Evolutionary conservation across 192 early-diverging fungal genomes (phyloP).

Genomic region (Linnemannia elongata): DNA sequence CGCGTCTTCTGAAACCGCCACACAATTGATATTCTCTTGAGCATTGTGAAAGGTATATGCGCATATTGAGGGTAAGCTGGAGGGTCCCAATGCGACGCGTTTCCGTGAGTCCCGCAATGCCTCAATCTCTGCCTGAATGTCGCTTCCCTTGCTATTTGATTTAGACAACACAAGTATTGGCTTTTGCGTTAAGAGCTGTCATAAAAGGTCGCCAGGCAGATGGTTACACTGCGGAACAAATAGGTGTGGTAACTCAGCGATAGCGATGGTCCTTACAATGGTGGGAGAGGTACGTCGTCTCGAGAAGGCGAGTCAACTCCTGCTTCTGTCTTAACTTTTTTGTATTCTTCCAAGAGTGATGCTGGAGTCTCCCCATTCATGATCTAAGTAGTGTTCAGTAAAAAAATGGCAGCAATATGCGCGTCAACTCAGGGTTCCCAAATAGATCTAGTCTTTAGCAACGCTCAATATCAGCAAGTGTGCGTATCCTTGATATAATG

Average conservation of each 20-base stretch:
- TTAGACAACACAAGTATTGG: neutral
- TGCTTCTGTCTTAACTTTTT: constrained; percentile 73
- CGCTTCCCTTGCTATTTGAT: constrained; percentile 76
- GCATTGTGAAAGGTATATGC: constrained; percentile 98
- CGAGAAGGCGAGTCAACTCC: constrained; percentile 69
- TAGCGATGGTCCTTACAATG: constrained; percentile 64
- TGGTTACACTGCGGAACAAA: neutral
- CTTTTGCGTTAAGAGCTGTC: too few species aligned
- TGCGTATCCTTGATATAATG: neutral
- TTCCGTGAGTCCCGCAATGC: constrained; percentile 82
- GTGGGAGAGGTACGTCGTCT: constrained; percentile 78
- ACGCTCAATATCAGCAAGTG: too few species aligned
- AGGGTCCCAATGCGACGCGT: constrained; percentile 73
- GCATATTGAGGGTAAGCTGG: constrained; percentile 89
- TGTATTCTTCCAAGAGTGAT: constrained; percentile 68
- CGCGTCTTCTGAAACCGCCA: constrained; percentile 86
- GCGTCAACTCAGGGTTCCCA: neutral
- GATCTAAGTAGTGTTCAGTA: neutral
- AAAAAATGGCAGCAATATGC: neutral
- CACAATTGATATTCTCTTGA: constrained; percentile 87
- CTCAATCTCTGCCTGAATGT: constrained; percentile 85
- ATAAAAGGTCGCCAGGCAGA: too few species aligned
- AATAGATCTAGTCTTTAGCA: too few species aligned
- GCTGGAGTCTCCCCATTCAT: constrained; percentile 43
- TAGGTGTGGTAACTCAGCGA: neutral